phyloP scores from a whole-genome alignment of 495 filamentous ascomycete species.

The Podospora anserina region DNA sequence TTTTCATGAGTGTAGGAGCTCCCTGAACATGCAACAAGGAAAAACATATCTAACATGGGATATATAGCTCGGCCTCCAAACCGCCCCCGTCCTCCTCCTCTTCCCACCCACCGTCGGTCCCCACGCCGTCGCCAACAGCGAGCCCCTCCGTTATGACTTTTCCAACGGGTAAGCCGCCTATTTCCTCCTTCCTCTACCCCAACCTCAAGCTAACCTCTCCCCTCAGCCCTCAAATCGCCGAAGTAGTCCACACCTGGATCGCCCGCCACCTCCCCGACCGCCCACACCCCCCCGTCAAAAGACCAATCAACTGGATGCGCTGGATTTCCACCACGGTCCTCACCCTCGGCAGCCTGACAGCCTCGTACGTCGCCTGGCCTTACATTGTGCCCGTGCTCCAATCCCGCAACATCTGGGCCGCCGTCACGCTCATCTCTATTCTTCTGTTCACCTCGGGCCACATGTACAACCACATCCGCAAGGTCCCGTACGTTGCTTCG shows the following conservation, averaged over 20 bases:
- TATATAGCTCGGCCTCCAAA: conserved; percentile 82
- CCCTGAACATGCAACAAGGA: not conserved
- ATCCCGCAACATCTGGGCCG: conserved; percentile 92
- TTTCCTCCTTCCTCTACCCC: not conserved
- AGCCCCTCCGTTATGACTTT: conserved; percentile 85
- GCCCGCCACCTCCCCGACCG: conserved; percentile 69
- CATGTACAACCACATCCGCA: conserved; percentile 99
- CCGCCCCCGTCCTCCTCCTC: conserved; percentile 82
- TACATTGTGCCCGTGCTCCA: conserved; percentile 82
- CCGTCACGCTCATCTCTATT: conserved; percentile 80
- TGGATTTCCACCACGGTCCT: conserved; percentile 65
- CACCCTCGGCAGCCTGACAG: conserved; percentile 62
- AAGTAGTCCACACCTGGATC: conserved; percentile 76
- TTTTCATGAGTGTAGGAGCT: conserved; percentile 76
- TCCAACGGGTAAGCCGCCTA: conserved; percentile 60
- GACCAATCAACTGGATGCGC: conserved; percentile 83
- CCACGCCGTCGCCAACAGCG: conserved; percentile 63
- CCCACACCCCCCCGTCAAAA: conserved; percentile 69
- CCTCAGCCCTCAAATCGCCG: conserved; percentile 67
- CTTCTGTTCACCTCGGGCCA: conserved; percentile 94
- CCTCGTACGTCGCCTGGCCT: conserved; percentile 71
- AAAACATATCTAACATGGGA: not conserved
- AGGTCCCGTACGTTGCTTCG: conserved; percentile 89
- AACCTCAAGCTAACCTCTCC: not conserved
- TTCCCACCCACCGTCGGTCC: conserved; percentile 89